A percentile compares a stretch with the other conserved stretches of the same genome.
These are phyloP conservation scores for Botrytis pseudocinerea DNA, from an alignment of 2,329 filamentous ascomycete species.

Conservation along the genomic window DNA sequence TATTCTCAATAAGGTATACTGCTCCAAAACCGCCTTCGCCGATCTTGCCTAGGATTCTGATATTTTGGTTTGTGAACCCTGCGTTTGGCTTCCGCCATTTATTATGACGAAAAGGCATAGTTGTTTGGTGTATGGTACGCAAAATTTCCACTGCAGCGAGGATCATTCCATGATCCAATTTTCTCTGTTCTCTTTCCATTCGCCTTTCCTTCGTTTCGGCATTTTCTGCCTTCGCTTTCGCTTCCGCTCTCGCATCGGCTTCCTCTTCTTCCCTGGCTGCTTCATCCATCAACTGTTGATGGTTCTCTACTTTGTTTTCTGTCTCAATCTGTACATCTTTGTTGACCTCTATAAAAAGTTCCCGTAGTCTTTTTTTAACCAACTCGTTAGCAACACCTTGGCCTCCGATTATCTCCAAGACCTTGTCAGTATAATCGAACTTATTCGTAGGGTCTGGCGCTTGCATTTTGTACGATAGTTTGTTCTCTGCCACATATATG, in stretches of 20 bases:
- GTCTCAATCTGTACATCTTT: not conserved
- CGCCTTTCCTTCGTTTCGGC: not conserved
- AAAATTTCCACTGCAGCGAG: not conserved
- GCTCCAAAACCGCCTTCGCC: not conserved
- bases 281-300: not conserved
- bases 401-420: not conserved
- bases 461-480: not conserved
- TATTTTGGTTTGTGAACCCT: not conserved
- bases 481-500: not conserved
- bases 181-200: too few relatives aligned
- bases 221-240: not conserved
- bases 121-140: not conserved
- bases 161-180: too few relatives aligned
- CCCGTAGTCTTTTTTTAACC: not conserved
- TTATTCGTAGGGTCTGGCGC: too few relatives aligned
- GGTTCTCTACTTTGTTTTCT: not conserved
- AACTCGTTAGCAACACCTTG: not conserved
- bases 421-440: not conserved
- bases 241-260: not conserved
- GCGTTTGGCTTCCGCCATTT: slow-evolving; percentile 6
- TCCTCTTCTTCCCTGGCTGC: not conserved
- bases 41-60: not conserved
- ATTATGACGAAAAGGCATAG: not conserved
- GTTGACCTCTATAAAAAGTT: not conserved
- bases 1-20: slow-evolving; percentile 12